Base-by-base conservation (phyloP, 2,329 filamentous ascomycete genomes). In the Xylariales sp. region DNA sequence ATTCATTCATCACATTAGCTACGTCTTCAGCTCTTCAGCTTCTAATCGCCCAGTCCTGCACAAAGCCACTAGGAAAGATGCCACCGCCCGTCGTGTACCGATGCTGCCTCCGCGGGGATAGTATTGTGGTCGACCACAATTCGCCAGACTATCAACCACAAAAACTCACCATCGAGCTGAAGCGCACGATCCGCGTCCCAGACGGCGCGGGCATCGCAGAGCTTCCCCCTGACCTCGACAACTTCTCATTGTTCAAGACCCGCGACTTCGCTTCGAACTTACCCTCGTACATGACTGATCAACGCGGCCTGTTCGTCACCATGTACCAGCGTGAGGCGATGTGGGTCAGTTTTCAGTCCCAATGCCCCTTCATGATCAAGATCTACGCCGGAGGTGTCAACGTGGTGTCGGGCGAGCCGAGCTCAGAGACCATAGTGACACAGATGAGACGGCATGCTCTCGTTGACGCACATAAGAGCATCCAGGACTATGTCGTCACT, bases 251-350 rank as follows among this genome's bases (percentile, higher is more conserved):
- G 3, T 81, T 78, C 69, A 74, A 76, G 43, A 74, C 81, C 16
- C 65, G 68, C 3, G 65, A 79, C 5, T 80, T 80, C 61, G 67
- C 73, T 6, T 56, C 69, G 0, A 75, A 71, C 0, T 71, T 86
- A 18, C 79, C 79, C 0, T 10, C 67, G 0, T 60, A 73, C 4
- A 80, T 85, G 72, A 72, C 68, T 0, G 70, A 66, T 1, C 83
- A 83, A 66, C 81, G 81, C 3, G 83, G 84, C 1, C 55, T 83
- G 0, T 82, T 85, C 69, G 74, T 86, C 5, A 80, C 83, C 0
- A 85, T 86, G 78, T 80, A 84, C 70, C 74, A 80, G 68, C 75
- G 71, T 8, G 81, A 83, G 59, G 81, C 81, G 0, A 80, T 81
- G 78, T 82, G 79, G 80, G 78, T 83, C 53, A 52, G 66, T 1